Base-by-base conservation (phyloP, 768 basidiomycete species). In the Leucocoprinus birnbaumii region DNA sequence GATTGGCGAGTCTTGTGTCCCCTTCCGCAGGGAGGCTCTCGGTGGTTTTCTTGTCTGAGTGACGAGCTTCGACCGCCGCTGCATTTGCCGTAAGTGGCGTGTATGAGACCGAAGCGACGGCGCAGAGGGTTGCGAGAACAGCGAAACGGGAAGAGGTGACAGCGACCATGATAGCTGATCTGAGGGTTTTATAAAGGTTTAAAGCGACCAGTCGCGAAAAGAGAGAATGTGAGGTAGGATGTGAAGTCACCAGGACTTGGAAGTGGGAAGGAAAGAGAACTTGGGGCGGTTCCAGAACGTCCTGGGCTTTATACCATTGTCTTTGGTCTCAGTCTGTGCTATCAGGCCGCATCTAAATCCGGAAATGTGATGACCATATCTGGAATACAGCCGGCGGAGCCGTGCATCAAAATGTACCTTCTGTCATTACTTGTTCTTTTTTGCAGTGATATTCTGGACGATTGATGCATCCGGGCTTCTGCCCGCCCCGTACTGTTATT, bases 191-290 rank as follows among this genome's bases (percentile, higher is more conserved):
- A 34, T 24, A 48, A 34, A 31, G 35, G 26, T 31, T n/a, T 44
- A 24, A 21, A 5, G 42, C 18, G 42, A 18, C 50, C 50, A 42
- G 50, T 31, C 41, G 38, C 50, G 14, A 21, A 38, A 9, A 38
- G 40, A 51, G 50, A 19, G 50, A 51, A 31, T 42, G 50, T 51
- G 40, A 3, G 50, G 37, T 51, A 51, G 50, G 42, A 18, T 51
- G 50, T 51, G 50, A 42, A 43, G 50, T 51, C 50, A 42, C 50
- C 50, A 43, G 50, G 50, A 51, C 50, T 24, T 5, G 40, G 43
- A 41, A 31, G 40, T 5, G n/a, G 27, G 40, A 19, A 43, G 37
- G 27, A 31, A 38, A 43, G 41, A 40, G 50, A 41, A 19, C n/a
- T 25, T 11, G 14, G 25, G 16, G 21, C 41, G 38, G 25, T 51